Evolutionary conservation across 2,329 filamentous ascomycete genomes (phyloP).

Genomic region (Sporothrix mexicana): DNA sequence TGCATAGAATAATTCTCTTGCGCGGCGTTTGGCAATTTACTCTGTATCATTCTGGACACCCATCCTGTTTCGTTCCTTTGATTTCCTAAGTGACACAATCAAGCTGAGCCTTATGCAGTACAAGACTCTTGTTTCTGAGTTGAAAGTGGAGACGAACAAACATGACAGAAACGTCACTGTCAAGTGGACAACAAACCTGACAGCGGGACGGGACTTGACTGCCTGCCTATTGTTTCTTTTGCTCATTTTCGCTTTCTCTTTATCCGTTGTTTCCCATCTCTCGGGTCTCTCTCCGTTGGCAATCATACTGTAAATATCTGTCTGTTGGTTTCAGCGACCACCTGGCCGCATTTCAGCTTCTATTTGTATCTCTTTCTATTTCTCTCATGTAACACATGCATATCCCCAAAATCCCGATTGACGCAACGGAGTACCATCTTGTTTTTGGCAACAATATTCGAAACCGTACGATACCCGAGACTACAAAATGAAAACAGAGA

Average conservation of each 20-base stretch:
- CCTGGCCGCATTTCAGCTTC: background rate
- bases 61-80: background rate
- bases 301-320: too few species aligned
- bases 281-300: too few species aligned
- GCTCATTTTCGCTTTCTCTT: background rate
- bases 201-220: background rate
- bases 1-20: slow-evolving; percentile 23
- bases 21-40: slow-evolving; percentile 26
- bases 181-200: background rate
- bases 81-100: background rate
- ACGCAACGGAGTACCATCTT: background rate
- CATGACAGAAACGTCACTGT: background rate
- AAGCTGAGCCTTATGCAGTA: background rate
- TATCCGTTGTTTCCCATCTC: background rate
- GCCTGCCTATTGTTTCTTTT: background rate
- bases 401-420: background rate
- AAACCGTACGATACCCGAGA: background rate
- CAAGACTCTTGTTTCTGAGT: too few species aligned
- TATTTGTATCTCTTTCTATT: background rate
- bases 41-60: slow-evolving; percentile 3
- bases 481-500: background rate
- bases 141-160: background rate
- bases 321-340: too few species aligned
- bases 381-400: background rate
- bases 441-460: background rate